Conservation (phyloP, 179 eudicot species). For the Beta lomatogona region DNA sequence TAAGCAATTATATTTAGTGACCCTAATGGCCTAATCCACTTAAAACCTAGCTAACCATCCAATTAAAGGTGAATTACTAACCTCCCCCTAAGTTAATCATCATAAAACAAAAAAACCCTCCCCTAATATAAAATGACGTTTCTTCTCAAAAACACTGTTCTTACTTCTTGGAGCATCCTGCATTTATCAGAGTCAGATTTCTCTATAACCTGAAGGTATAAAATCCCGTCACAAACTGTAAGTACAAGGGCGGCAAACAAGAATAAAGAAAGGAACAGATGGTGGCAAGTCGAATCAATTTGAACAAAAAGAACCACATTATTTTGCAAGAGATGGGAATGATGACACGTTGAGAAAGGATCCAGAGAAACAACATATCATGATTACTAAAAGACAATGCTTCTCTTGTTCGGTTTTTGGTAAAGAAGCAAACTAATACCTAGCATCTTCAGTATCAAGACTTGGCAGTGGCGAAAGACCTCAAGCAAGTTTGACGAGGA, state of each 20-base stretch:
- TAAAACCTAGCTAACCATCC: too few relatives aligned
- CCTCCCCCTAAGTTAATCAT: too few relatives aligned
- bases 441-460: not conserved
- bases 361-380: not conserved
- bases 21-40: too few relatives aligned
- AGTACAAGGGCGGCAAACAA: constrained; percentile 7
- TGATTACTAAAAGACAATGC: not conserved
- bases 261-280: not conserved
- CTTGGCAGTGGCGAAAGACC: not conserved
- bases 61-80: too few relatives aligned
- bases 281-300: not conserved
- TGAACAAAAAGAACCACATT: not conserved
- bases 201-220: constrained; percentile 10
- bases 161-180: constrained; percentile 90
- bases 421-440: not conserved
- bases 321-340: not conserved
- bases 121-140: too few relatives aligned
- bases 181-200: constrained; percentile 25
- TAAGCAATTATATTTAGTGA: too few relatives aligned
- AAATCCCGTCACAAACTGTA: constrained; percentile 1
- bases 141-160: too few relatives aligned
- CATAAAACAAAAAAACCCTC: too few relatives aligned
- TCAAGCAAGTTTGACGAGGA: not conserved
- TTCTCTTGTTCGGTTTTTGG: not conserved
- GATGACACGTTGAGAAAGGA: not conserved